Percentiles rank a stretch among this genome's conserved stretches.
Conservation (phyloP, 2,329 filamentous ascomycete genomes). For the Phaeosphaeriaceae sp. region DNA sequence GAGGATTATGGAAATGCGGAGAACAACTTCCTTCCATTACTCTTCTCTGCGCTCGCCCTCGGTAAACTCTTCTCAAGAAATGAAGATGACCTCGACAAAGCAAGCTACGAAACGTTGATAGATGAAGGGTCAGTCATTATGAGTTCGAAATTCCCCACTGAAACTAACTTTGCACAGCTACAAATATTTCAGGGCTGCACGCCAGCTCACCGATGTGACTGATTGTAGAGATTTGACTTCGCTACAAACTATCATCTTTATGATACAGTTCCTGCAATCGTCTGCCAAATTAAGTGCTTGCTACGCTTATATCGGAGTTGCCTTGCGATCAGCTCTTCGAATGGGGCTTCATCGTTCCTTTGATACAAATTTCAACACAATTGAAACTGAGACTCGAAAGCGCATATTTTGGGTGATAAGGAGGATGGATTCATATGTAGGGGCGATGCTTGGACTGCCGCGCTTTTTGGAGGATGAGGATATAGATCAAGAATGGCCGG, state of each 20-base stretch:
- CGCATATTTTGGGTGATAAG: slow-evolving; percentile 60
- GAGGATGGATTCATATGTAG: slow-evolving; percentile 60
- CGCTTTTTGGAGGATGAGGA: slow-evolving; percentile 57
- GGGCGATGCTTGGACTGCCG: slow-evolving; percentile 58
- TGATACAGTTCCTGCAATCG: slow-evolving; percentile 61
- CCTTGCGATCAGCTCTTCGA: slow-evolving; percentile 56
- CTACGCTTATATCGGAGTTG: slow-evolving; percentile 60
- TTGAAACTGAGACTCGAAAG: slow-evolving; percentile 58
- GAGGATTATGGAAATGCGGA: slow-evolving; percentile 55
- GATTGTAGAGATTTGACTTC: slow-evolving; percentile 59
- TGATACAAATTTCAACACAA: slow-evolving; percentile 53
- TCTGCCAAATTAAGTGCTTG: slow-evolving; percentile 60
- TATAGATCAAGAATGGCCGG: slow-evolving; percentile 56
- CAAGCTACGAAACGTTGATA: slow-evolving; percentile 54
- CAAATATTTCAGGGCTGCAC: slow-evolving; percentile 56
- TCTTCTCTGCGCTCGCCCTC: slow-evolving; percentile 57
- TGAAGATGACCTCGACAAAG: slow-evolving; percentile 43
- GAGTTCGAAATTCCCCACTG: neutral
- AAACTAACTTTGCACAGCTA: slow-evolving; percentile 46
- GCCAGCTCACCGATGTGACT: slow-evolving; percentile 59
- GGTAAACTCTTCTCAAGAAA: slow-evolving; percentile 56
- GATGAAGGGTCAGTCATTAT: slow-evolving; percentile 51
- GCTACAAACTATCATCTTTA: slow-evolving; percentile 59
- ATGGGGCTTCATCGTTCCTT: slow-evolving; percentile 60
- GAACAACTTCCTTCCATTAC: slow-evolving; percentile 55